Base-by-base conservation (phyloP, 192 early-diverging fungal species). In the Spinellus fusiger region DNA sequence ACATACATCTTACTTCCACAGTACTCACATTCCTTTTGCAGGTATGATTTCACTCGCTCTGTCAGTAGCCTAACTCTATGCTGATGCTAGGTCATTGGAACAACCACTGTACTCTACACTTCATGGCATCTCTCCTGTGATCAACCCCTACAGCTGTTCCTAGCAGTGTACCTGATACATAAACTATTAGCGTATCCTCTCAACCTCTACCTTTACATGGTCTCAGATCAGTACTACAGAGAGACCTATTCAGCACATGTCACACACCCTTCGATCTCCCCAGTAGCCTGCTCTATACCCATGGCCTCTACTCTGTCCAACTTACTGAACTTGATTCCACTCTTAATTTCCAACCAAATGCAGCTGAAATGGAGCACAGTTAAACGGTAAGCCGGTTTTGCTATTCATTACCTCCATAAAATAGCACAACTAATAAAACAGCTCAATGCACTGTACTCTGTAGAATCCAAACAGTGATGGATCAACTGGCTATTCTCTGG, bases 151-250 rank as follows among this genome's bases (percentile, higher is more conserved):
- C 77, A 79, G 23, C 54, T 78, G 6, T 87, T 86, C 46, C 62
- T 91, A 31, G 73, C 82, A 27, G 64, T 89, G 0, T 80, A 87
- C 53, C 72, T 85, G 27, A 33, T 82, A 13, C 76, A 86, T 20
- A 64, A 85, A 16, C 61, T 81, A 18, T 33, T 88, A 31, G 75
- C 76, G 18, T 77, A 80, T 33, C 90, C 90, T 27, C 78, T 92
- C 16, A 80, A 79, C 26, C 56, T 87, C 27, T 82, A 76, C 59
- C 73, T 77, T 31, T 76, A 81, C 47, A 66, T 89, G 35, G 72
- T 82, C 59, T 82, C 86, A 22, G 46, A 59, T 56, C 51, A 62
- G 60, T 49, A 57, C 66, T 47, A 38, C 52, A 38, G 23, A 6
- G 37, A 22, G 37, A 15, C 15, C 38, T 9, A 20, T 47, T 16